Evolutionary conservation across 345 rosid species (phyloP), one percentile per base, ranked within the genome.

Genomic region (Balakata baccata): DNA sequence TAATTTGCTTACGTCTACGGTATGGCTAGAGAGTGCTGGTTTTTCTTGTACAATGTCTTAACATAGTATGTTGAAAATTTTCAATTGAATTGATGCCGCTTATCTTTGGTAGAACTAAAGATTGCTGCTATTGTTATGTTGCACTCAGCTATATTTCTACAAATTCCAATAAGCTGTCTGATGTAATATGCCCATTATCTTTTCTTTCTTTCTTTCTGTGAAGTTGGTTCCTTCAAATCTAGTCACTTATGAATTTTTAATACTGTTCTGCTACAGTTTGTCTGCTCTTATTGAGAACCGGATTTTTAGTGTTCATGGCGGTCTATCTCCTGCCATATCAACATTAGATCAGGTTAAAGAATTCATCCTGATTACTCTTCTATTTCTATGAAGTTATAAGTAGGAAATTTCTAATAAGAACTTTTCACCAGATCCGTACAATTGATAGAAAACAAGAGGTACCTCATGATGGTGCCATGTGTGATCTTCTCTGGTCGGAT

Each of bases 391-490:
- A 41, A 68, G 47, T 54, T 73, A 74, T 50, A 66, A 71, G 7
- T 61, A 52, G 65, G 38, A 16, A 43, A 12, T 37, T 41, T 7
- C 81, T 77, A 46, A 81, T 43, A 47, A 58, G 20, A 67, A 51
- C 69, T 10, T 60, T 75, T 77, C 67, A 50, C 61, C 88, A 95
- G 98, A 93, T 96, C 60, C 93, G 98, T 77, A 88, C 84, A 18
- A 96, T 96, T 82, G 95, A 96, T 74, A 86, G 95, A 73, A 96
- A 96, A 83, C 98, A 93, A 88, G 99, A 96, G 87, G 98, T 96
- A 50, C 99, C 99, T 76, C 99, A 93, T 76, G 98, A 96, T 80
- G 99, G 99, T 70, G 97, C 93, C 79, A 96, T 96, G 99, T 96
- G 98, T 82, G 99, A 96, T 70, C 93, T 96, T 72, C 80, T 96